Evolutionary conservation across 1,284 basidiomycete species (phyloP), one percentile per base, ranked within the genome.

Genomic region (Ganoderma lucidum): DNA sequence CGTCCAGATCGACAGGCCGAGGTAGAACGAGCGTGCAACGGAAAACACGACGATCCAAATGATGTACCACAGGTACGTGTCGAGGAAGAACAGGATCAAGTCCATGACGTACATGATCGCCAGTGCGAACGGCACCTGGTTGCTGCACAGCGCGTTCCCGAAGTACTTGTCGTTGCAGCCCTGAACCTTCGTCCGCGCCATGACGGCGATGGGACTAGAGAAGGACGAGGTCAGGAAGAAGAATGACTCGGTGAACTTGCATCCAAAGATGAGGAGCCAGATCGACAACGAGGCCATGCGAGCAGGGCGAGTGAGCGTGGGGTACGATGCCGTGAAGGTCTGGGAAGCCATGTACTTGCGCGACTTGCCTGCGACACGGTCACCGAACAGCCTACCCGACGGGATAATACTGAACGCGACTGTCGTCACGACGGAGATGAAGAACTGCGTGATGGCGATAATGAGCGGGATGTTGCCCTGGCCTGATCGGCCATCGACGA

Each of bases 21-120:
- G 87, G 10, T 90, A 86, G 81, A 98, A 98, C 32, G 95, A 95
- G 39, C 96, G 89, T 6, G 89, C 92, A 64, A 98, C 93, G 77
- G 92, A 94, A 86, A 97, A 97, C 75, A 97, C 92, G 69, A 97
- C 96, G 76, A 96, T 90, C 96, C 96, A 98, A 80, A 98, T 97
- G 82, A 94, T 91, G 83, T 94, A 97, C 96, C 96, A 98, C 61
- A 98, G 83, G 86, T 97, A 98, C 56, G 96, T 98, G 84, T 98
- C 96, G 82, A 98, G 84, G 89, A 98, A 98, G 90, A 98, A 98
- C 74, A 98, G 86, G 64, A 94, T 87, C 69, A 98, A 82, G 79
- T 98, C 96, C 96, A 98, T 97, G 81, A 96, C 80, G 83, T 96
- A 98, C 96, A 98, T 98, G 86, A 97, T 95, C 35, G 96, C 85